Evolutionary conservation across 495 filamentous ascomycete species (phyloP), one percentile per base, ranked within the genome.

Genomic region (Hyaloscypha bicolor): DNA sequence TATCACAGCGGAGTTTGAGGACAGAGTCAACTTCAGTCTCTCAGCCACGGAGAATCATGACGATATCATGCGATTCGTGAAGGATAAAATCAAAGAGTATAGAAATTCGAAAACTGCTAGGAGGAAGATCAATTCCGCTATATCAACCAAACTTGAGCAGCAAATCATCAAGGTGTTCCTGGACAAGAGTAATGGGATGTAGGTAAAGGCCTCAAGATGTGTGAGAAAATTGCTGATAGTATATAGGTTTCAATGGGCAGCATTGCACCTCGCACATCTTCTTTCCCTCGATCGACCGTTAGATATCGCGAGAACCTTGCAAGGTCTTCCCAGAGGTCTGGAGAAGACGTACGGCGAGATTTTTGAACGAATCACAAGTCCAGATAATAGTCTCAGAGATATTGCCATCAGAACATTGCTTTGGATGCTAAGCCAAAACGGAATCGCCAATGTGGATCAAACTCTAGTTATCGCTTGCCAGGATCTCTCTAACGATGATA

Each of bases 171-270:
- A 5, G 2, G 51, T 53, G 0, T 53, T 53, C 19, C 22, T 53
- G 51, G 51, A 53, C 1, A 53, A 53, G 16, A 53, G 51, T 29
- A 53, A 53, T 53, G 51, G 51, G 51, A 53, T 53, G 51, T 53
- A 8, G 5, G 51, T 53, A 4, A 53, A 1, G 1, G 5, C 5
- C 51, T n/a, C 51, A n/a, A n/a, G 0, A 1, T 53, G 8, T 4
- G 51, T 29, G 51, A 1, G 6, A 53, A 53, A 1, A 5, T 16
- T 0, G 51, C 16, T 53, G 51, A 53, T 16, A 53, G 16, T 6
- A 21, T 53, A 6, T 29, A 53, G 51, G 51, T 53, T 53, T 4
- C 51, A 53, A 53, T 53, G 51, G 51, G 51, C 51, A 4, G 51
- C 51, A n/a, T 16, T 53, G 51, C 51, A 53, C 51, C 19, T 53